Evolutionary conservation across 2,329 filamentous ascomycete genomes (phyloP).

Genomic region (Stylonectria norvegica): DNA sequence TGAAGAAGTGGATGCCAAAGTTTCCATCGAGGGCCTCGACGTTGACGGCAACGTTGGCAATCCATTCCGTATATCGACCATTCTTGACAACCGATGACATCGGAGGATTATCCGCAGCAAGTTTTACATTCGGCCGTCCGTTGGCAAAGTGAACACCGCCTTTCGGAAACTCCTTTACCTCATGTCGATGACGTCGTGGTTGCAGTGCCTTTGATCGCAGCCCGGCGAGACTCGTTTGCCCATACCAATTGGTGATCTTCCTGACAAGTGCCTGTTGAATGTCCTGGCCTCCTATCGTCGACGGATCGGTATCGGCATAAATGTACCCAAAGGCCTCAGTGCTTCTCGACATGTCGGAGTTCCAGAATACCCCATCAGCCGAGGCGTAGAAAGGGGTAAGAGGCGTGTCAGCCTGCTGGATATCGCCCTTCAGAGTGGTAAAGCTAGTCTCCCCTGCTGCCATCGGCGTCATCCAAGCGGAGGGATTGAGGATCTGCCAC

Average conservation of each 20-base stretch:
- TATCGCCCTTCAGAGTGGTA: slow-evolving; percentile 51
- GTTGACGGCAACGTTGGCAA: slow-evolving; percentile 61
- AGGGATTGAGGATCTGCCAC: slow-evolving; percentile 72
- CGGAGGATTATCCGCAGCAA: slow-evolving; percentile 22
- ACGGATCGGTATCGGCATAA: slow-evolving; percentile 59
- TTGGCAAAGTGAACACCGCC: slow-evolving; percentile 4
- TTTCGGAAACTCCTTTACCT: slow-evolving; percentile 1
- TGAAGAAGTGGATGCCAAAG: slow-evolving; percentile 64
- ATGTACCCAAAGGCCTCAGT: slow-evolving; percentile 67
- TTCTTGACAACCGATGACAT: slow-evolving; percentile 34
- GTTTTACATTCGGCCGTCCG: slow-evolving; percentile 24
- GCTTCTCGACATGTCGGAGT: slow-evolving; percentile 57
- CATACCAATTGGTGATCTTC: slow-evolving; percentile 52
- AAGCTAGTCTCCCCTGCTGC: slow-evolving; percentile 57
- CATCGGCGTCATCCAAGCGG: slow-evolving; percentile 61
- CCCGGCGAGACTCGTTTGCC: slow-evolving; percentile 29
- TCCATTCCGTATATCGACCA: slow-evolving; percentile 59
- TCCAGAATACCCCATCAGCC: slow-evolving; percentile 62
- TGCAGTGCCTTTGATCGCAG: slow-evolving; percentile 12
- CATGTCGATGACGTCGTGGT: neutral
- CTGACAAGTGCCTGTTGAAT: slow-evolving; percentile 34
- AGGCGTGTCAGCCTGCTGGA: slow-evolving; percentile 53
- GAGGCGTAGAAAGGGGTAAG: slow-evolving; percentile 65
- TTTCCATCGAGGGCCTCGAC: slow-evolving; percentile 59
- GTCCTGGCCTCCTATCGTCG: slow-evolving; percentile 22